Evolutionary conservation across 2,329 filamentous ascomycete species (phyloP), one percentile per base, ranked within the genome.

Genomic region (Aciculosporium take): DNA sequence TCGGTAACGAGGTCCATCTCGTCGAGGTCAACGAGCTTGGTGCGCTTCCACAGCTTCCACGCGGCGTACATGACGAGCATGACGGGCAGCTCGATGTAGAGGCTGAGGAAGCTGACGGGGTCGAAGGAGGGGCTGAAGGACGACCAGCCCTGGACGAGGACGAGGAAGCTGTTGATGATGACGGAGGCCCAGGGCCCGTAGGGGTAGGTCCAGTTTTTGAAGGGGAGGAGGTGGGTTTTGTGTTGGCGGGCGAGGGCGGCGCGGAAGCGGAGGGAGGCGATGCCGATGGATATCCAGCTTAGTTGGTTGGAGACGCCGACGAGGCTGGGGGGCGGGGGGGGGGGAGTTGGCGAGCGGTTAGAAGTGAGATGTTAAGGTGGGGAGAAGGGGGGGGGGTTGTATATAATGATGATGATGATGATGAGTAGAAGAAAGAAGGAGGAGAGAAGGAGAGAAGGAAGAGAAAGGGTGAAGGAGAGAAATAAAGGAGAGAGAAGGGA

Each of bases 1-100:
- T 81, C 79, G 20, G 72, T 71, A 29, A 68, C 60, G 15, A 85
- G 57, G 55, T 86, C 81, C 21, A 79, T 73, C 37, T 83, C 72
- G 1, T 71, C 61, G 0, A 76, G 61, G 32, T 60, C 65, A 25
- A 70, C 60, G 44, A 71, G 66, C 46, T 68, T 76, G 0, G 81
- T 84, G 53, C 66, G 70, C 58, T 84, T 79, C 46, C 76, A 43
- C 1, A 84, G 21, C 58, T 89, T 91, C 79, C 82, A 89, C 5
- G 67, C 75, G 1, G 79, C 34, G 52, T 73, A 88, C 27, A 89
- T 65, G 7, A 79, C 49, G 13, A 72, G 47, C 67, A 81, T 76
- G 44, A 81, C 49, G 0, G 75, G 72, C 20, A 81, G 56, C 56
- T 80, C 74, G 29, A 81, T 66, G 50, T 81, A 80, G 47, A 66